These are phyloP conservation scores for Populus tomentosa DNA, from an alignment of 441 rosid species.

Conservation along the genomic window DNA sequence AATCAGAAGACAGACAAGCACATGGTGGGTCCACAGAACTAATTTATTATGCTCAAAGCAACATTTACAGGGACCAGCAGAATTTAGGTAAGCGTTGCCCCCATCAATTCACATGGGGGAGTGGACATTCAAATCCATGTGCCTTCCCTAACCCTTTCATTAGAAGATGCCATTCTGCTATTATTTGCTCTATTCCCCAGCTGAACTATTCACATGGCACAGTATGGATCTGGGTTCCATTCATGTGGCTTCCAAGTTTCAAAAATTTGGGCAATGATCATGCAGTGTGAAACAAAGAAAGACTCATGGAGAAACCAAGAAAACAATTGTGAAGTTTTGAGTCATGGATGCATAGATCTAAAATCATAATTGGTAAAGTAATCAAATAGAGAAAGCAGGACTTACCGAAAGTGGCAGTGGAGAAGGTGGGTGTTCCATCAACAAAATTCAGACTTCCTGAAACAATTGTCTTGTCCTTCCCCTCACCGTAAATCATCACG, in stretches of 20 bases:
- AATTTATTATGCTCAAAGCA: background rate
- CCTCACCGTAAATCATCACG: slow-evolving; percentile 77
- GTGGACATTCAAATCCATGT: background rate
- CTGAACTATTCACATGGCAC: slow-evolving; percentile 7
- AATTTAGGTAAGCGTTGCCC: background rate
- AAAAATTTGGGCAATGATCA: background rate
- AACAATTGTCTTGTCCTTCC: slow-evolving; percentile 41
- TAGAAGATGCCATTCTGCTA: background rate
- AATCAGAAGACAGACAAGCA: slow-evolving; percentile 15
- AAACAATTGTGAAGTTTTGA: background rate
- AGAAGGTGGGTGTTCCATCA: slow-evolving; percentile 63
- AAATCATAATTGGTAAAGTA: background rate
- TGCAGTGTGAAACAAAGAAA: background rate
- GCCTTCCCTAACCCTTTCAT: slow-evolving; percentile 5
- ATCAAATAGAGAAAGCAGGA: background rate
- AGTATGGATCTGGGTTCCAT: background rate
- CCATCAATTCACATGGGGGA: slow-evolving; percentile 23
- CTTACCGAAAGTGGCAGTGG: slow-evolving; percentile 69
- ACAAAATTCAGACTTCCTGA: slow-evolving; percentile 47
- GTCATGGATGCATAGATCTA: background rate
- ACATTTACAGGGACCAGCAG: slow-evolving; percentile 1
- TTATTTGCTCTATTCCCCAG: background rate
- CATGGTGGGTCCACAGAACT: slow-evolving; percentile 21
- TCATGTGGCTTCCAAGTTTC: background rate
- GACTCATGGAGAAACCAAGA: background rate